Percentiles rank a stretch among this genome's conserved stretches.
phyloP scores from a whole-genome alignment of 805 yeast species.

The Saturnispora sanitii region DNA sequence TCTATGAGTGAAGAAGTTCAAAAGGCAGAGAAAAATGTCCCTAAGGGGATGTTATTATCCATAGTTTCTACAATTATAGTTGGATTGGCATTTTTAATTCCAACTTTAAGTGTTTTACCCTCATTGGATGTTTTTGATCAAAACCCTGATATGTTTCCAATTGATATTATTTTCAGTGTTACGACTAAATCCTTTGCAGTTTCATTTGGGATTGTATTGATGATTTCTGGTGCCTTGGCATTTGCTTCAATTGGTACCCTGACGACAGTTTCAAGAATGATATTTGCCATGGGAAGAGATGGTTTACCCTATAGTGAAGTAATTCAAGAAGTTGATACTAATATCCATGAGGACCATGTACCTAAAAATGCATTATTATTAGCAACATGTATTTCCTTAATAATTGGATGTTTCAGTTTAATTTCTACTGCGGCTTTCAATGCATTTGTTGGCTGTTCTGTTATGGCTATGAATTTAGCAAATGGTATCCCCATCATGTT shows the following conservation, averaged over 20 bases:
- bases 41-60: slow-evolving; percentile 60
- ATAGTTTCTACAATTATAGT: slow-evolving; percentile 55
- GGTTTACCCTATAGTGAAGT: slow-evolving; percentile 57
- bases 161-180: slow-evolving; percentile 62
- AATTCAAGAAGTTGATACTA: slow-evolving; percentile 57
- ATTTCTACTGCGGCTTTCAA: slow-evolving; percentile 68
- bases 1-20: slow-evolving; percentile 78
- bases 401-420: slow-evolving; percentile 55
- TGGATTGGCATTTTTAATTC: slow-evolving; percentile 64
- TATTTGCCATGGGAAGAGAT: slow-evolving; percentile 75
- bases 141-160: slow-evolving; percentile 66
- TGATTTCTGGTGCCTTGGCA: slow-evolving; percentile 58
- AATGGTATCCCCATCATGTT: slow-evolving; percentile 66
- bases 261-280: slow-evolving; percentile 76
- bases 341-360: slow-evolving; percentile 43
- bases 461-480: slow-evolving; percentile 62
- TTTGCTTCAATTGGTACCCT: slow-evolving; percentile 74
- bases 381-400: slow-evolving; percentile 50
- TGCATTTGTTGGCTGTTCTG: slow-evolving; percentile 79
- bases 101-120: slow-evolving; percentile 63
- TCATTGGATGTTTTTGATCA: slow-evolving; percentile 49
- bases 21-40: slow-evolving; percentile 63
- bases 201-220: slow-evolving; percentile 55
- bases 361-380: slow-evolving; percentile 63
- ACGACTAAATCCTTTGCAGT: slow-evolving; percentile 61